Percentiles rank a stretch among this genome's conserved stretches.
phyloP scores from a whole-genome alignment of 2,329 filamentous ascomycete species.

The Colletotrichum cuscutae region DNA sequence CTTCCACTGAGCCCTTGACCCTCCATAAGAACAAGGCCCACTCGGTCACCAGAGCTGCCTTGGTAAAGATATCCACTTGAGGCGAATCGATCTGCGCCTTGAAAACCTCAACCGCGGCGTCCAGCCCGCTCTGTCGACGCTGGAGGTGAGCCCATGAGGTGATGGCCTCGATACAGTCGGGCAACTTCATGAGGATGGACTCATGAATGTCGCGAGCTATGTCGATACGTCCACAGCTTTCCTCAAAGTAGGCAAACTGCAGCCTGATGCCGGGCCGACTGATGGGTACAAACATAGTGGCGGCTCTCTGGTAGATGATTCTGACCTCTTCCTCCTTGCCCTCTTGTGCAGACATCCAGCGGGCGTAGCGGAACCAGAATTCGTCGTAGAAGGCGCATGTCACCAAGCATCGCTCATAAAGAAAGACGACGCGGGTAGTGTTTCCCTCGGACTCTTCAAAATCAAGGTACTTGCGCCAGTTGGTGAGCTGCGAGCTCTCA shows the following conservation, averaged over 20 bases:
- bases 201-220: conserved; percentile 87
- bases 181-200: conserved; percentile 79
- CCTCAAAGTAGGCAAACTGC: conserved; percentile 95
- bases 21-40: conserved; percentile 92
- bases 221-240: conserved; percentile 80
- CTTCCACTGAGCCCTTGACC: conserved; percentile 81
- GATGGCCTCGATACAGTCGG: conserved; percentile 88
- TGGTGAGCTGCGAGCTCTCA: conserved; percentile 83
- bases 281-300: conserved; percentile 86
- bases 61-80: conserved; percentile 79
- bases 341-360: conserved; percentile 88
- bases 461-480: conserved; percentile 97
- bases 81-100: conserved; percentile 82
- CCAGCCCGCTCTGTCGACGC: conserved; percentile 83
- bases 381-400: conserved; percentile 96
- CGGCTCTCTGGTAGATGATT: conserved; percentile 90
- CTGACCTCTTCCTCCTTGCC: conserved; percentile 90
- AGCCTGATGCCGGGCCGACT: conserved; percentile 85
- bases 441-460: conserved; percentile 91
- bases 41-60: conserved; percentile 87
- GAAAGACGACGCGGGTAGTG: conserved; percentile 77
- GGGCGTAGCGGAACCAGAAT: conserved; percentile 96
- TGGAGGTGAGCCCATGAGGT: conserved; percentile 88
- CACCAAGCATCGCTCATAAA: conserved; percentile 94
- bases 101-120: conserved; percentile 85